Conservation (phyloP, 805 yeast species). For the Debaryomyces hansenii region DNA sequence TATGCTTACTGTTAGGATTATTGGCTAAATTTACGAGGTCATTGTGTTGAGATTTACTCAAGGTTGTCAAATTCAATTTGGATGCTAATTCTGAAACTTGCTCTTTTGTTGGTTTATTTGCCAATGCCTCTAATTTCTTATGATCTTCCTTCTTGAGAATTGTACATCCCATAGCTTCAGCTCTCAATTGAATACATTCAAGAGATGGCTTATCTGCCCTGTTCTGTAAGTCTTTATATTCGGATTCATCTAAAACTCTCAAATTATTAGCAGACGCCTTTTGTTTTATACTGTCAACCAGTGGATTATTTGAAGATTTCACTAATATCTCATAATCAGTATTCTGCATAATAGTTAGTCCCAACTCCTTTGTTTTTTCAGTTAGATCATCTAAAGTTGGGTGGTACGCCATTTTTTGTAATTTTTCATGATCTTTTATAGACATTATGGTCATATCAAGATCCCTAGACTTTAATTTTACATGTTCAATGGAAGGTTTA, state of each 20-base stretch:
- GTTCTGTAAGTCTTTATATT: slow-evolving; percentile 6
- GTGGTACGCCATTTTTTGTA: slow-evolving; percentile 24
- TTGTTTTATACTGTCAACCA: slow-evolving; percentile 14
- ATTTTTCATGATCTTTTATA: slow-evolving; percentile 1
- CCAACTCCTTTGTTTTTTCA: slow-evolving; percentile 10
- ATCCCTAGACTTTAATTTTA: slow-evolving; percentile 14
- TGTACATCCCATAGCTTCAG: slow-evolving; percentile 13
- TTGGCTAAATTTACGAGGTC: slow-evolving; percentile 7
- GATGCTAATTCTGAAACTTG: slow-evolving; percentile 11
- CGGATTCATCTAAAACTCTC: slow-evolving; percentile 2
- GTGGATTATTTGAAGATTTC: neutral
- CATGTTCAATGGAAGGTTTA: slow-evolving; percentile 19
- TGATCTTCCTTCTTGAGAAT: slow-evolving; percentile 9
- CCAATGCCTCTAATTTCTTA: slow-evolving; percentile 10
- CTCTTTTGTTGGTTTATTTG: slow-evolving; percentile 12
- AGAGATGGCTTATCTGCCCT: slow-evolving; percentile 22
- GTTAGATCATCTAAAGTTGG: slow-evolving; percentile 25
- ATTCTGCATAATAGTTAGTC: slow-evolving; percentile 11
- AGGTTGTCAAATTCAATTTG: slow-evolving; percentile 3
- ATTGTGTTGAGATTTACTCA: slow-evolving; percentile 8
- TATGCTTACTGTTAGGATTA: neutral
- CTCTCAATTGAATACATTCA: slow-evolving; percentile 13
- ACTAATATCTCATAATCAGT: slow-evolving; percentile 9
- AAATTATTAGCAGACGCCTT: slow-evolving; percentile 12
- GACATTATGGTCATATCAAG: slow-evolving; percentile 5